phyloP scores from a whole-genome alignment of 768 basidiomycete species.

The Russula sp. region DNA sequence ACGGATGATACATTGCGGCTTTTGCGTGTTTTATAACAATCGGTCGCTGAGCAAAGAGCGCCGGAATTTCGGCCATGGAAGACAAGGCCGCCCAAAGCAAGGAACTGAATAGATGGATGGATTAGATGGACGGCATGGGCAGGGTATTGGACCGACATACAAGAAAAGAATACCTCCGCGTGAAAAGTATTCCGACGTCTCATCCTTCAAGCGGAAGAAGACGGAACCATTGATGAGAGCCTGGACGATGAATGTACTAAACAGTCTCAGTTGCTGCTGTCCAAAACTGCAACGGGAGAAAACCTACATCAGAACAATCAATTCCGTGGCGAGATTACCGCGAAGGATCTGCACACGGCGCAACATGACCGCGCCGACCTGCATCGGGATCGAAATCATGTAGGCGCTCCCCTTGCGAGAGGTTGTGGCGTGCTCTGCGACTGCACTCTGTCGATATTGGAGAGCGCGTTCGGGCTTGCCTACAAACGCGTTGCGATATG shows the following conservation, averaged over 20 bases:
- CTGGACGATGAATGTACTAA: constrained; percentile 49
- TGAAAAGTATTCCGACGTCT: constrained; percentile 61
- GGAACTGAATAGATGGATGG: constrained; percentile 31
- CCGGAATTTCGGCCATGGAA: constrained; percentile 57
- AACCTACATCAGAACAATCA: constrained; percentile 26
- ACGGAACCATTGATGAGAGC: constrained; percentile 54
- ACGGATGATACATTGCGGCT: constrained; percentile 57
- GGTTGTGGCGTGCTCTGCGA: constrained; percentile 43
- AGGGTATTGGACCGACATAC: constrained; percentile 29
- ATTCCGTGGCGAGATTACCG: constrained; percentile 27
- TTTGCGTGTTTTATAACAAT: constrained; percentile 51
- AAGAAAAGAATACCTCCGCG: constrained; percentile 76
- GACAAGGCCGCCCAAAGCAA: constrained; percentile 52
- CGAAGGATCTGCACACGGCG: constrained; percentile 32
- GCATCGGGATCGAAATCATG: constrained; percentile 32
- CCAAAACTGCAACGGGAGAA: not conserved
- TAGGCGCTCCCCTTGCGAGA: constrained; percentile 35
- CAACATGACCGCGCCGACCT: constrained; percentile 31
- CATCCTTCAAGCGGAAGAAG: constrained; percentile 48
- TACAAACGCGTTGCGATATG: constrained; percentile 39
- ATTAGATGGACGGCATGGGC: not conserved
- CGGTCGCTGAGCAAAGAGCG: constrained; percentile 48
- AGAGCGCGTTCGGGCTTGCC: constrained; percentile 36
- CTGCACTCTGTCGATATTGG: constrained; percentile 42
- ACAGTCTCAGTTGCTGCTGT: not conserved